A percentile compares a stretch with the other conserved stretches of the same genome.
Evolutionary conservation across 139 green algal genomes (phyloP).

Genomic region (Volvox reticuliferus): DNA sequence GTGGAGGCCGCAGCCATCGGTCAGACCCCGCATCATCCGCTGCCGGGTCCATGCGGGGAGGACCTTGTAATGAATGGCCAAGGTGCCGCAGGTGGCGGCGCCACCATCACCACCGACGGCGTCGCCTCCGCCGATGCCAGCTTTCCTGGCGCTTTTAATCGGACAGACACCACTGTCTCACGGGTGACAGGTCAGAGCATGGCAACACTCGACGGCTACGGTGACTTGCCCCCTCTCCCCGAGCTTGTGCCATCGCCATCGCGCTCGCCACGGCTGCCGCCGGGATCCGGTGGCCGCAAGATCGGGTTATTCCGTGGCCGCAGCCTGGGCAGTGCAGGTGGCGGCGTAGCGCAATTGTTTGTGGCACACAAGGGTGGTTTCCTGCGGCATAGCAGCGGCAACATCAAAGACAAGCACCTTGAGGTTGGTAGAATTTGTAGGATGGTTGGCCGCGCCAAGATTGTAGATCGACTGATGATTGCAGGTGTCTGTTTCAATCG

Average conservation of each 20-base stretch:
- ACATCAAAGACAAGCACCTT: constrained; percentile 13
- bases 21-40: not conserved
- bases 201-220: not conserved
- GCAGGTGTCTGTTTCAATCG: too few species aligned
- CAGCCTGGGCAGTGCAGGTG: not conserved
- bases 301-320: not conserved
- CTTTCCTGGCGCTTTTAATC: not conserved
- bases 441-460: too few species aligned
- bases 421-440: not conserved
- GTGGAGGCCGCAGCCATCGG: not conserved
- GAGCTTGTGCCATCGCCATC: not conserved
- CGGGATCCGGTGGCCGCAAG: not conserved
- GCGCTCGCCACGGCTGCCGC: not conserved
- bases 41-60: not conserved
- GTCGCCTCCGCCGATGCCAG: not conserved
- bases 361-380: not conserved
- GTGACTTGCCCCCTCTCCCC: not conserved
- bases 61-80: not conserved
- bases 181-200: not conserved
- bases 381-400: not conserved
- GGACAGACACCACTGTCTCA: not conserved
- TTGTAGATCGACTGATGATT: too few species aligned
- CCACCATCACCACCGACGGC: not conserved
- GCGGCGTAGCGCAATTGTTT: not conserved
- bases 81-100: not conserved